Percentiles rank a stretch among this genome's conserved stretches.
Evolutionary conservation across 1,284 basidiomycete species (phyloP).

Genomic region (Leccinum cinnamomeum): DNA sequence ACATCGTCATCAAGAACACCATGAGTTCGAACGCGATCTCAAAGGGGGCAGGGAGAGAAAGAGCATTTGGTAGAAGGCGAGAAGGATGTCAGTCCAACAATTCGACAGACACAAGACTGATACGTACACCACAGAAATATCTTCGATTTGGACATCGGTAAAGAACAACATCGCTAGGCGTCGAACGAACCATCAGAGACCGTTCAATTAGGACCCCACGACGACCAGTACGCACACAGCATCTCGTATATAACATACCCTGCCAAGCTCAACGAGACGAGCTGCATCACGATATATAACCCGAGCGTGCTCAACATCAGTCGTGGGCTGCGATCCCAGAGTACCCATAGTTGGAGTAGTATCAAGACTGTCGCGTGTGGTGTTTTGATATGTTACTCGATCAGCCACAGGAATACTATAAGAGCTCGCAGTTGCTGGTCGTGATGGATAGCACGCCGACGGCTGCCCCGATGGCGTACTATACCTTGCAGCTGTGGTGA

Average conservation of each 20-base stretch:
- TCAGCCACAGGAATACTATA: background rate
- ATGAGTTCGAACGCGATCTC: constrained; percentile 41
- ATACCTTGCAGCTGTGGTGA: constrained; percentile 36
- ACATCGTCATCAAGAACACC: constrained; percentile 35
- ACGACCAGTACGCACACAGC: no score
- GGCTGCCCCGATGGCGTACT: constrained; percentile 34
- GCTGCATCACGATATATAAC: no score
- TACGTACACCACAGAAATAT: constrained; percentile 26
- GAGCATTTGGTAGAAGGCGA: background rate
- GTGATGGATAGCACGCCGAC: constrained; percentile 40
- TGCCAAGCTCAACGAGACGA: no score
- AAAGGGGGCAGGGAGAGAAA: background rate
- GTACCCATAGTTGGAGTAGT: no score
- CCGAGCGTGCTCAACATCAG: no score
- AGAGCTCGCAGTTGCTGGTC: constrained; percentile 39
- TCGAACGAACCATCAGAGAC: background rate
- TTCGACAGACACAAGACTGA: background rate
- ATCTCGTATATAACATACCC: no score
- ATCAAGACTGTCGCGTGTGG: no score
- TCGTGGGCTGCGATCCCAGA: no score
- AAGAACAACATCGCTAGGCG: constrained; percentile 18
- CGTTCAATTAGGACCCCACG: background rate
- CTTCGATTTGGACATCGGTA: constrained; percentile 13
- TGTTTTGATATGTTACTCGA: background rate
- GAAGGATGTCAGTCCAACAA: background rate